Conservation (phyloP, 192 early-diverging fungal species). For the Backusella sp. region DNA sequence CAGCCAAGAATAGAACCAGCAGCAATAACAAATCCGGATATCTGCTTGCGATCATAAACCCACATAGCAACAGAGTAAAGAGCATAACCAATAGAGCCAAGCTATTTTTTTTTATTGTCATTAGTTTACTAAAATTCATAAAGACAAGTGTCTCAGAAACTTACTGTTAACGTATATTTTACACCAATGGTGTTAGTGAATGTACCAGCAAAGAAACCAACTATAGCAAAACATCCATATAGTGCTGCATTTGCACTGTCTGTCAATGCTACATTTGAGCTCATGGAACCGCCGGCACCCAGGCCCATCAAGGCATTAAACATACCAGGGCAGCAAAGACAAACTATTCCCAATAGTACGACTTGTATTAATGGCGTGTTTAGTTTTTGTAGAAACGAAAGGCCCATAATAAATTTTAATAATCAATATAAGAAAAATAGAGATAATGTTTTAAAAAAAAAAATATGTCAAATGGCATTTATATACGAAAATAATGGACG, state of each 20-base stretch:
- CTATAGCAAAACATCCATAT: constrained; percentile 33
- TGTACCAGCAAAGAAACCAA: constrained; percentile 38
- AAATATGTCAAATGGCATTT: not conserved
- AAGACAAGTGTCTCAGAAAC: not conserved
- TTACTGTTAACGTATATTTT: constrained; percentile 20
- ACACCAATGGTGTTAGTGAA: constrained; percentile 32
- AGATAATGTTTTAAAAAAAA: not conserved
- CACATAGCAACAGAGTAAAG: constrained; percentile 69
- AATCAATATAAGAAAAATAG: not conserved
- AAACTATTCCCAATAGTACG: constrained; percentile 69
- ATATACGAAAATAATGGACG: not conserved
- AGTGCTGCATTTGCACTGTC: constrained; percentile 30
- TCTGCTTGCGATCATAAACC: constrained; percentile 52
- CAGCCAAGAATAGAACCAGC: constrained; percentile 79
- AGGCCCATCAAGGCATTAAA: constrained; percentile 60
- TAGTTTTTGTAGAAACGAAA: not conserved
- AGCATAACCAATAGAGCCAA: constrained; percentile 59
- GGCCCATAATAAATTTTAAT: not conserved
- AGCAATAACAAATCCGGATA: constrained; percentile 62
- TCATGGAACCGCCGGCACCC: constrained; percentile 37
- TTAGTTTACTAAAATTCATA: not conserved
- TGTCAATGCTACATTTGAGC: constrained; percentile 26
- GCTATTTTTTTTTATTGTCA: constrained; percentile 30
- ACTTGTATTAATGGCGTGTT: constrained; percentile 68
- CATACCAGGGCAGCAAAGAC: constrained; percentile 79